Percentiles rank a stretch among this genome's conserved stretches.
phyloP scores from a whole-genome alignment of 768 basidiomycete species.

The Pleurotus tuoliensis region DNA sequence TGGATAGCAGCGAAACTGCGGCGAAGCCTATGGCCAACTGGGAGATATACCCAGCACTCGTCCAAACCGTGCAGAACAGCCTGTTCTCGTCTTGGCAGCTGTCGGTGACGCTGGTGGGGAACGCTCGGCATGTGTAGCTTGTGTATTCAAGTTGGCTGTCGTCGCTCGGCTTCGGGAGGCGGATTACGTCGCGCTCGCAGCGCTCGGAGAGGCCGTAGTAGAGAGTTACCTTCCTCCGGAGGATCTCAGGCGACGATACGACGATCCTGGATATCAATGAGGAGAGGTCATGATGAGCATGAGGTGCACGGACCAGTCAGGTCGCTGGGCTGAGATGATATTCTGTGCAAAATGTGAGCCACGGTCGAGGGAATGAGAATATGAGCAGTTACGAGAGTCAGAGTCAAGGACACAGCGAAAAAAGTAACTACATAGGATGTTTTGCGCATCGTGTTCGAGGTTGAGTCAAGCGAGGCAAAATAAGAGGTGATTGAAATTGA shows the following conservation, averaged over 20 bases:
- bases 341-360: constrained; percentile 35
- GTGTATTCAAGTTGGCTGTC: constrained; percentile 45
- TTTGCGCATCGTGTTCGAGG: constrained; percentile 48
- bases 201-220: constrained; percentile 57
- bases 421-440: constrained; percentile 67
- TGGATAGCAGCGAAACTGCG: constrained; percentile 48
- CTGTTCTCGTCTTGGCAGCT: constrained; percentile 49
- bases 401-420: constrained; percentile 44
- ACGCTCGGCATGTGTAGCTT: constrained; percentile 58
- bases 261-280: constrained; percentile 33
- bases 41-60: constrained; percentile 63
- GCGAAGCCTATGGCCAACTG: constrained; percentile 65
- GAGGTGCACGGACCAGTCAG: constrained; percentile 54
- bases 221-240: constrained; percentile 43
- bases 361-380: not conserved
- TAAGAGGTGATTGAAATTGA: too few species aligned
- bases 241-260: constrained; percentile 36
- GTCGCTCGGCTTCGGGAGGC: constrained; percentile 41
- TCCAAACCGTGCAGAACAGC: constrained; percentile 64
- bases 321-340: constrained; percentile 46
- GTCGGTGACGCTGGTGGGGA: constrained; percentile 53
- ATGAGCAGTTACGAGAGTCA: constrained; percentile 42
- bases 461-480: not conserved
- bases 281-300: not conserved
- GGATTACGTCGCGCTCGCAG: constrained; percentile 50